Conservation (phyloP, 768 basidiomycete species). For the Gelatoporia subvermispora region DNA sequence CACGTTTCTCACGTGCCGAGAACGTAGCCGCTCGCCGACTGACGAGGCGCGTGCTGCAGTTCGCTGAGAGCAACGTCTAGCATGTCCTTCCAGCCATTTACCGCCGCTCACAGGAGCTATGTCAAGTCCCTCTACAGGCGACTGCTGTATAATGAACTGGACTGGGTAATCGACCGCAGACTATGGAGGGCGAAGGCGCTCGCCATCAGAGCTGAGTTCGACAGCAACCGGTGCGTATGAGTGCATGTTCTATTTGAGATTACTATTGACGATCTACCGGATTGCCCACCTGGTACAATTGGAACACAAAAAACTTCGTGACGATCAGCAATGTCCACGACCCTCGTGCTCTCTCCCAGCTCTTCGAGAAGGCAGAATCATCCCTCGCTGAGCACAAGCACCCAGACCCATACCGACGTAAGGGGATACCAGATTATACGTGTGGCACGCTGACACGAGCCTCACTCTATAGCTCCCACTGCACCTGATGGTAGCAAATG, state of each 20-base stretch:
- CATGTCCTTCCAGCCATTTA: conserved; percentile 45
- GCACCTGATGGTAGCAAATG: conserved; percentile 96
- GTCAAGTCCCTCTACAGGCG: conserved; percentile 92
- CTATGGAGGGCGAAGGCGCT: conserved; percentile 83
- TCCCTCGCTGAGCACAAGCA: conserved; percentile 62
- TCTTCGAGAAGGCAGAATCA: conserved; percentile 79
- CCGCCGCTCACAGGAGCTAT: conserved; percentile 71
- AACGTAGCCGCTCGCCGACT: neutral
- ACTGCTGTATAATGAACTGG: conserved; percentile 77
- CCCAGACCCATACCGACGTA: conserved; percentile 92
- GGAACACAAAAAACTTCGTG: too few relatives aligned
- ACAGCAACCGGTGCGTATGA: conserved; percentile 73
- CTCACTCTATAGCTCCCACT: conserved; percentile 50
- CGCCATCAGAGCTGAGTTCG: conserved; percentile 88
- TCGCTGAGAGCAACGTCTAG: conserved; percentile 7
- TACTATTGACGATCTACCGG: too few relatives aligned
- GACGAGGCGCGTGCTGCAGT: neutral
- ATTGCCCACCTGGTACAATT: too few relatives aligned
- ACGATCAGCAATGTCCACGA: conserved; percentile 71
- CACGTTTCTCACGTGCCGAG: neutral
- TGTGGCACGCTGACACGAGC: conserved; percentile 2
- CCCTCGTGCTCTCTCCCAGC: conserved; percentile 72
- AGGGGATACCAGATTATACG: conserved; percentile 30
- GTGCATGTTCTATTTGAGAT: neutral
- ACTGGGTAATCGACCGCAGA: conserved; percentile 87